Evolutionary conservation across 129 eudicot species (phyloP).

Genomic region (Tagetes patula): DNA sequence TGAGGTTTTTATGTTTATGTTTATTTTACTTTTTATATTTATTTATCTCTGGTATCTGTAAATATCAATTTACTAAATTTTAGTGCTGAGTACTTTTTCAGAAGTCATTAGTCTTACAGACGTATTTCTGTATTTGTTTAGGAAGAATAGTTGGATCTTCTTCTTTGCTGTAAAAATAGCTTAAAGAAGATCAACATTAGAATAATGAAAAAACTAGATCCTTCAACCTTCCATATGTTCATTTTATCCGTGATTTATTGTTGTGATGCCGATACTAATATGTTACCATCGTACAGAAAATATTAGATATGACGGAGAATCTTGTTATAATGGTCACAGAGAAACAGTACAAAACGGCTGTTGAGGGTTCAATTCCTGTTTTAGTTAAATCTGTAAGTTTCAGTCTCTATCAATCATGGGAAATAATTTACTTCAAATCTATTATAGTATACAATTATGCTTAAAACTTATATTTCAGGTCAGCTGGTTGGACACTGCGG

Average conservation of each 20-base stretch:
- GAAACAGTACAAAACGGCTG: constrained; percentile 43
- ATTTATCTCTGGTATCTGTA: background rate
- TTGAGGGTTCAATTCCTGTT: constrained; percentile 68
- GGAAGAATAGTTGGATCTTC: constrained; percentile 6
- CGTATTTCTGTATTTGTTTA: background rate
- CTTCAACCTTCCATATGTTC: constrained; percentile 18
- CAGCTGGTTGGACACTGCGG: constrained; percentile 48
- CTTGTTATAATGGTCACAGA: constrained; percentile 48
- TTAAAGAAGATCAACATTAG: background rate
- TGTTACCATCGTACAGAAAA: constrained; percentile 39
- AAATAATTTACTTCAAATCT: background rate
- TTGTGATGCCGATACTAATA: constrained; percentile 32
- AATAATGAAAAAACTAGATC: constrained; percentile 4
- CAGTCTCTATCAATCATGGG: constrained; percentile 14
- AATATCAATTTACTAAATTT: constrained; percentile 2
- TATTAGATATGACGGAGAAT: constrained; percentile 42
- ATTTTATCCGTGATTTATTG: constrained; percentile 30
- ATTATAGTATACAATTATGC: constrained; percentile 8
- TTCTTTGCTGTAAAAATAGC: background rate
- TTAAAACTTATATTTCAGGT: constrained; percentile 27
- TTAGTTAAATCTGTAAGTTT: constrained; percentile 54
- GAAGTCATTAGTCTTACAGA: background rate
- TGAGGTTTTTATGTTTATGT: background rate
- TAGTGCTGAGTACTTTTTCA: background rate
- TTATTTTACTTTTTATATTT: background rate